Conservation (phyloP, 129 eudicot species). For the Silybum marianum region DNA sequence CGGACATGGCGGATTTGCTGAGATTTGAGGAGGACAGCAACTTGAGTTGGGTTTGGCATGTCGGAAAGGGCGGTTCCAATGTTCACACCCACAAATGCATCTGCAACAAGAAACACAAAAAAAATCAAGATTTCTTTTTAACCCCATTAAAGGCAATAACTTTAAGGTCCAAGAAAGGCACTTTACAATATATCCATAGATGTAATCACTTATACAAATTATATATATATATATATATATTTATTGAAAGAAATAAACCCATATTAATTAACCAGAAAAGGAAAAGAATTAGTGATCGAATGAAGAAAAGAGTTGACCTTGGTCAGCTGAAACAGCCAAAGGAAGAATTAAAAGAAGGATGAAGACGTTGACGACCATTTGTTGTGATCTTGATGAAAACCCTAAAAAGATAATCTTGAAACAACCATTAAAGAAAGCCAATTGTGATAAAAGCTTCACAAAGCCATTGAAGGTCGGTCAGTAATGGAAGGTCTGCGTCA, state of each 20-base stretch:
- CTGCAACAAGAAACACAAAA: conserved; percentile 1
- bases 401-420: conserved; percentile 11
- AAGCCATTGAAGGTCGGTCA: conserved; percentile 1
- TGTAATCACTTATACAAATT: too few species aligned
- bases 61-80: conserved; percentile 80
- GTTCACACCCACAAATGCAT: conserved; percentile 68
- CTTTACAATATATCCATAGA: not conserved
- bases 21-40: conserved; percentile 66
- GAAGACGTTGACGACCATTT: conserved; percentile 22
- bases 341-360: conserved; percentile 26
- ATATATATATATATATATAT: too few species aligned
- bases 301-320: conserved; percentile 32
- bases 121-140: not conserved
- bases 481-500: conserved; percentile 4
- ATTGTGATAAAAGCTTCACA: conserved; percentile 23
- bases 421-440: not conserved
- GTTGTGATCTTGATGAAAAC: not conserved
- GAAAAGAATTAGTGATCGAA: not conserved
- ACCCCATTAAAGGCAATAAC: not conserved
- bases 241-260: not conserved
- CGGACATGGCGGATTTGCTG: conserved; percentile 73
- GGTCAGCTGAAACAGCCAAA: conserved; percentile 37
- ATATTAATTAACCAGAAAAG: not conserved
- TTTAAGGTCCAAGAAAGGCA: conserved; percentile 9
- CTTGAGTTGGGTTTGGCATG: conserved; percentile 85